Evolutionary conservation across 1,139 yeast genomes (phyloP), one percentile per base, ranked within the genome.

Genomic region (Taphrina populina): DNA sequence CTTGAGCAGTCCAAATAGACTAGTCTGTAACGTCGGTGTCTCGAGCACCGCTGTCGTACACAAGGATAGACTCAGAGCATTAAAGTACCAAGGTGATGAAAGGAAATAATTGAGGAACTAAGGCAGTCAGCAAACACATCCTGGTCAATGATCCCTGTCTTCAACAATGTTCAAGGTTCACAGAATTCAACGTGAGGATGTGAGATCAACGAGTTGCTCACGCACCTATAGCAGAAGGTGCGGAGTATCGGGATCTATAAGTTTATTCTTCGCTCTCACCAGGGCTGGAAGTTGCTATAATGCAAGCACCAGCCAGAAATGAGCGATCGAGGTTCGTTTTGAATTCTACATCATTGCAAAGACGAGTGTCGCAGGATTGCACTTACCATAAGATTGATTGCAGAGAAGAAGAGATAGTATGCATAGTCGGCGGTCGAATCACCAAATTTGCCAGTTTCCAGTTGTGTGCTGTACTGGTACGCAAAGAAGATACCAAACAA

Each of bases 211-310:
- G 47, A 56, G 57, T 49, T 37, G 46, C 40, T 29, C 39, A 44
- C 60, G 54, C 53, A n/a, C 21, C 52, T 33, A 37, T 54, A 53
- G 58, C 52, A 44, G 58, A 58, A 56, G 59, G 43, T 56, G 58
- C 59, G 63, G 66, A 65, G 68, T 64, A 64, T 63, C 65, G 63
- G 61, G 61, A 61, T 36, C 52, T 55, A 44, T 58, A 21, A 1
- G 67, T 69, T 64, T 62, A 62, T 64, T 67, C 63, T 67, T 62
- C 70, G 67, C 70, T 70, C 64, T 67, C 59, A 67, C 60, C 67
- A 66, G 69, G 65, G 65, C 68, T 68, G 69, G 62, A 56, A 58
- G 52, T 61, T 63, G 39, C 43, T 32, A 33, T 41, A 47, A 57
- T 26, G 45, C 27, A 53, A 35, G 53, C 33, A 45, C 57, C 45